These are phyloP conservation scores for Penicillium turbatum DNA, from an alignment of 495 filamentous ascomycete species.

Conservation along the genomic window DNA sequence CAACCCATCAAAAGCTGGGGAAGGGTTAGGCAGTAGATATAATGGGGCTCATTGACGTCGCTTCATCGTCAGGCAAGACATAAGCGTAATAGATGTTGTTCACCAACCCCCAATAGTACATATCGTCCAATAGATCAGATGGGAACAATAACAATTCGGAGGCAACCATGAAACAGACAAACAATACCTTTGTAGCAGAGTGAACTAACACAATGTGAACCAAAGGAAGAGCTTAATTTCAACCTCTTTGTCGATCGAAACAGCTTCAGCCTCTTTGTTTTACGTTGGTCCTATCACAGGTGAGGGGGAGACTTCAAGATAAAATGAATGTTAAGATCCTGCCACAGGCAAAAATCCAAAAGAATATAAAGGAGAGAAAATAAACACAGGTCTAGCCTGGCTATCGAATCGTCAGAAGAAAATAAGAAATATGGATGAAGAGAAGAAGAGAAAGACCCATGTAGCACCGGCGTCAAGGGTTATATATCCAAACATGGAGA, in stretches of 20 bases:
- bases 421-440: constrained; percentile 20
- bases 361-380: constrained; percentile 24
- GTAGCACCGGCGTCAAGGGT: constrained; percentile 13
- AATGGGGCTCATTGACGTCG: not conserved
- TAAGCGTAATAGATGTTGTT: not conserved
- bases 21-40: not conserved
- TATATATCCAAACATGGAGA: constrained; percentile 19
- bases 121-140: not conserved
- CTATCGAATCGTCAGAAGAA: constrained; percentile 27
- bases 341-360: constrained; percentile 34
- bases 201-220: constrained; percentile 9
- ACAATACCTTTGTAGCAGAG: constrained; percentile 22
- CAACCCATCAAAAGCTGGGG: not conserved
- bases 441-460: constrained; percentile 12
- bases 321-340: constrained; percentile 32
- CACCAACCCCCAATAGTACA: constrained; percentile 3
- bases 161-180: constrained; percentile 2
- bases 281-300: not conserved
- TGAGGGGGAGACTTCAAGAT: not conserved
- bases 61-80: not conserved
- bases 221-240: not conserved
- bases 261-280: not conserved
- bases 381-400: constrained; percentile 39
- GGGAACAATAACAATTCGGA: constrained; percentile 2
- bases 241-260: constrained; percentile 1